Percentiles rank a stretch among this genome's conserved stretches.
Conservation (phyloP, 176 grass and related monocot genomes). For the Thalia dealbata region DNA sequence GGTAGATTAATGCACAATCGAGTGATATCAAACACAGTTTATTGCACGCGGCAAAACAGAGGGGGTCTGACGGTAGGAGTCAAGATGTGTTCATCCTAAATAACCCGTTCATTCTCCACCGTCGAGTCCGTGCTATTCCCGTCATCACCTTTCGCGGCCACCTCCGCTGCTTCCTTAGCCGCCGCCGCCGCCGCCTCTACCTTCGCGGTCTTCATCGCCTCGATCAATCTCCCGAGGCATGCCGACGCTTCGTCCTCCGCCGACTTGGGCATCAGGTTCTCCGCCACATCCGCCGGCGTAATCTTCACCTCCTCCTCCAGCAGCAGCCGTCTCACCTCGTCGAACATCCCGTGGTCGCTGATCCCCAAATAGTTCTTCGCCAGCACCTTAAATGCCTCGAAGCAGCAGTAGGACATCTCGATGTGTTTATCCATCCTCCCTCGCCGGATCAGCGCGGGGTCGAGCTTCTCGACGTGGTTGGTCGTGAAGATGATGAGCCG, state of each 20-base stretch:
- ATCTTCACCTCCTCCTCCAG: slow-evolving; percentile 36
- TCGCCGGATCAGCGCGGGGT: slow-evolving; percentile 41
- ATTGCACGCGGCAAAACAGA: too few species aligned
- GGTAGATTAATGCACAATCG: too few species aligned
- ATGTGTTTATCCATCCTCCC: slow-evolving; percentile 75
- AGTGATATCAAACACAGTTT: too few species aligned
- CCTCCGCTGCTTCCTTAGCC: too few species aligned
- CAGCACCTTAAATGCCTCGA: slow-evolving; percentile 41
- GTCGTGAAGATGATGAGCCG: slow-evolving; percentile 26
- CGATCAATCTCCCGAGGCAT: slow-evolving; percentile 26
- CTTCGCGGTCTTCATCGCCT: slow-evolving; percentile 29
- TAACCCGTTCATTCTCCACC: too few species aligned
- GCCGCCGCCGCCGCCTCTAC: slow-evolving; percentile 13
- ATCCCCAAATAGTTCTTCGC: slow-evolving; percentile 37
- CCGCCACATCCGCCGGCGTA: slow-evolving; percentile 50
- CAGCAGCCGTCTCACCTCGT: neutral
- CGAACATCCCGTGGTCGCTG: slow-evolving; percentile 19
- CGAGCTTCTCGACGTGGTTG: slow-evolving; percentile 23
- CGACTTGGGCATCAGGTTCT: slow-evolving; percentile 48
- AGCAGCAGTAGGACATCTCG: slow-evolving; percentile 66
- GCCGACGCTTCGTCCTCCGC: slow-evolving; percentile 11
- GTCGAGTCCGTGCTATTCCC: too few species aligned
- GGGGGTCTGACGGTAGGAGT: too few species aligned
- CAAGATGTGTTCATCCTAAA: too few species aligned
- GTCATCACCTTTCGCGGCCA: neutral